phyloP scores from a whole-genome alignment of 2,329 filamentous ascomycete species.

The Nannizziopsis barbatae region DNA sequence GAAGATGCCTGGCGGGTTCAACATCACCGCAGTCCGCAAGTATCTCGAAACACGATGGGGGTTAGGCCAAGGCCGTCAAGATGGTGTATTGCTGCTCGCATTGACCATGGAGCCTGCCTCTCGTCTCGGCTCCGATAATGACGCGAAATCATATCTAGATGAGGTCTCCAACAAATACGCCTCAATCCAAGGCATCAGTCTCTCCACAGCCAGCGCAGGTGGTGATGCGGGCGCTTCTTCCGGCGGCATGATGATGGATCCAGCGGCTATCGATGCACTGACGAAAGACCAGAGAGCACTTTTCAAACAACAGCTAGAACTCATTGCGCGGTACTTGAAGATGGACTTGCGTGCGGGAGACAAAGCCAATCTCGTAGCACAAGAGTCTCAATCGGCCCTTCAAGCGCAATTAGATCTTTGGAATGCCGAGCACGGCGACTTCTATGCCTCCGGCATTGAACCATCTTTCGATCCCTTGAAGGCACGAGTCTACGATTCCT shows the following conservation, averaged over 20 bases:
- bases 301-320: slow-evolving; percentile 96
- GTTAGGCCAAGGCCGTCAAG: slow-evolving; percentile 72
- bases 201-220: slow-evolving; percentile 60
- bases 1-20: slow-evolving; percentile 99
- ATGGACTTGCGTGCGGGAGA: slow-evolving; percentile 94
- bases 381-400: slow-evolving; percentile 75
- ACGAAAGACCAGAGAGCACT: slow-evolving; percentile 93
- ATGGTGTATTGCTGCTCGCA: slow-evolving; percentile 76
- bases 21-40: slow-evolving; percentile 90
- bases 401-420: slow-evolving; percentile 91
- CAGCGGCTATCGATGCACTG: slow-evolving; percentile 86
- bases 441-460: slow-evolving; percentile 89
- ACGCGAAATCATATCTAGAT: slow-evolving; percentile 88
- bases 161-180: slow-evolving; percentile 85
- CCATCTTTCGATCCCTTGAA: slow-evolving; percentile 89
- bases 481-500: slow-evolving; percentile 91
- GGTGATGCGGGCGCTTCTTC: slow-evolving; percentile 60
- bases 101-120: slow-evolving; percentile 86
- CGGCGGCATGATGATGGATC: slow-evolving; percentile 98
- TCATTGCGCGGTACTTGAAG: slow-evolving; percentile 91
- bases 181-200: slow-evolving; percentile 64
- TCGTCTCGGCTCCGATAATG: slow-evolving; percentile 76
- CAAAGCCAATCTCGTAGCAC: slow-evolving; percentile 75
- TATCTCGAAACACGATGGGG: slow-evolving; percentile 93
- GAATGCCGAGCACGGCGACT: slow-evolving; percentile 89